Evolutionary conservation across 78 protist genomes (phyloP), one percentile per base, ranked within the genome.

Genomic region (Abeoforma whisleri): DNA sequence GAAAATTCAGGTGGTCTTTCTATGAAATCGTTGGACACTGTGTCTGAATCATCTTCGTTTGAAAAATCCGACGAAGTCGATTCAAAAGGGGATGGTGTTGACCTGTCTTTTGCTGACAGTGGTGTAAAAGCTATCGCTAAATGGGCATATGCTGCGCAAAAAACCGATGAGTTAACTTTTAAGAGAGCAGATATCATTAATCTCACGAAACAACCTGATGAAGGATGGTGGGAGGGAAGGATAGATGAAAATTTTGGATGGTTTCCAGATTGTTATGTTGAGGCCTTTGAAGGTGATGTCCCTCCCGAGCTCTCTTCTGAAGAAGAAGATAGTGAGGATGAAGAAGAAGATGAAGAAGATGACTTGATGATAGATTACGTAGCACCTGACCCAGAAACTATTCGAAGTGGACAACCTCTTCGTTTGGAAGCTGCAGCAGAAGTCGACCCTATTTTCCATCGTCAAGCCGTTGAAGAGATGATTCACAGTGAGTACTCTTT

Each of bases 251-350:
- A 37, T 34, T 72, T 72, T 35, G 76, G 76, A 16, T 72, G 76
- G 76, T 72, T 72, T 12, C 76, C 76, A 19, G 37, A 34, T 37
- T 5, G 32, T 12, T 72, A 72, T 12, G 76, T 72, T 34, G 57
- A 72, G 12, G 76, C 35, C 12, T 72, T 72, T 35, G 76, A 72
- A 34, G 76, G 76, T 5, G 76, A 72, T 12, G 57, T 16, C 12
- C 76, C 76, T 37, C 57, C 37, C 12, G 76, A 72, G 12, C 84
- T 30, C 33, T 68, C 22, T 40, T 72, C 73, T 69, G 87, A 68
- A 1, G 87, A 84, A 57, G 87, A 84, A 25, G 87, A 68, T 33
- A 69, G 40, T 71, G 79, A 84, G 28, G 84, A 25, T n/a, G 48
- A 84, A 1, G 32, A 37, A 38, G 85, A 38, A 40, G 85, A 81